phyloP scores from a whole-genome alignment of 139 green algal species.

The Microglena sp. region DNA sequence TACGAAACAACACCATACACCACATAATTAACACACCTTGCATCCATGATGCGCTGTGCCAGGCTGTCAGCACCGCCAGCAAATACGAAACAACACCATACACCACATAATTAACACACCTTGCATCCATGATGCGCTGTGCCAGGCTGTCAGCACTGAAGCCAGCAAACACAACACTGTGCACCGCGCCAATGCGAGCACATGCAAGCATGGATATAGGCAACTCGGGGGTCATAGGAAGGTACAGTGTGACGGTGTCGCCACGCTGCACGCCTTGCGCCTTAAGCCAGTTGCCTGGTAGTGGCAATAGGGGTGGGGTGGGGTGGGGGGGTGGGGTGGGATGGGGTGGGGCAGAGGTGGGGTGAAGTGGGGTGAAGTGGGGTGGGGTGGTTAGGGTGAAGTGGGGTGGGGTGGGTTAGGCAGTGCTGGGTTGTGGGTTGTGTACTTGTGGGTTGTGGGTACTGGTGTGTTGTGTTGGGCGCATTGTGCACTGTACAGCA shows the following conservation, averaged over 20 bases:
- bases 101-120: too few relatives aligned
- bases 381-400: background rate
- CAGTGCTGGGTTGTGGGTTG: background rate
- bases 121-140: constrained; percentile 6
- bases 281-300: constrained; percentile 77
- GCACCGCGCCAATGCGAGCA: constrained; percentile 67
- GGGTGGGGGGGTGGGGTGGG: background rate
- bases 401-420: too few relatives aligned
- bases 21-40: too few relatives aligned
- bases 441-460: too few relatives aligned
- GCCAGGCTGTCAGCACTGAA: constrained; percentile 84
- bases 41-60: too few relatives aligned
- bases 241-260: constrained; percentile 89
- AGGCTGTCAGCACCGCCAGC: too few relatives aligned
- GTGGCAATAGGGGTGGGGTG: background rate
- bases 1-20: too few relatives aligned
- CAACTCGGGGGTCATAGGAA: constrained; percentile 81
- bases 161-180: constrained; percentile 92
- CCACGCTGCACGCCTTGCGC: constrained; percentile 70
- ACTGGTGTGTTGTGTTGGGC: too few relatives aligned
- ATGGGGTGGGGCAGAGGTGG: background rate
- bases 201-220: constrained; percentile 71
- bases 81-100: too few relatives aligned
- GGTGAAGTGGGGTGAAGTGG: background rate
- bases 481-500: too few relatives aligned